These are phyloP conservation scores for Fusarium zealandicum DNA, from an alignment of 2,329 filamentous ascomycete genomes.

Conservation along the genomic window DNA sequence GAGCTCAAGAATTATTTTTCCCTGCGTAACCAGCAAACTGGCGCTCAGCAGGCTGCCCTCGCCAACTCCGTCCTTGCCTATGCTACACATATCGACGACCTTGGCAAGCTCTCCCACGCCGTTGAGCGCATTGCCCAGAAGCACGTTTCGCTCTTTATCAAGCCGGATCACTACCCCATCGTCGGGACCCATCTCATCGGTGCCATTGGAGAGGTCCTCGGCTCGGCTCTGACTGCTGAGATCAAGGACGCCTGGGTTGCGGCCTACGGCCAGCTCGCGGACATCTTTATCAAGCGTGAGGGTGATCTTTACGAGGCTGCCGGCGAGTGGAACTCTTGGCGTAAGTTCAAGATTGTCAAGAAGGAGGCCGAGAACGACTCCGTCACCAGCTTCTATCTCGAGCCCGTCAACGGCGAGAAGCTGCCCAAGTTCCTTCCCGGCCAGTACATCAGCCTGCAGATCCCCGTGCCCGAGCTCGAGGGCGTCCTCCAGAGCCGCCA, in stretches of 20 bases:
- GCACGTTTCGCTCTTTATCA: constrained; percentile 74
- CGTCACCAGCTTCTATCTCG: constrained; percentile 75
- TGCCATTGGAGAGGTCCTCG: constrained; percentile 72
- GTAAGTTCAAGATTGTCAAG: constrained; percentile 61
- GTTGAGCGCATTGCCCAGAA: constrained; percentile 78
- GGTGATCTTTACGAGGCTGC: constrained; percentile 63
- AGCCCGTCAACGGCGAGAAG: constrained; percentile 61
- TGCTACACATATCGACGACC: constrained; percentile 74
- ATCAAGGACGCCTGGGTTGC: constrained; percentile 74
- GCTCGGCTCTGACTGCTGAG: constrained; percentile 69
- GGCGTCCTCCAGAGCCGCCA: constrained; percentile 75
- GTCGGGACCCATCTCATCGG: constrained; percentile 73
- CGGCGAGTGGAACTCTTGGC: constrained; percentile 56
- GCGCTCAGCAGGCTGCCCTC: constrained; percentile 73
- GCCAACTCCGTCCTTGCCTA: constrained; percentile 75
- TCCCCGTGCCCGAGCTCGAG: constrained; percentile 64
- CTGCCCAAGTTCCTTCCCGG: constrained; percentile 72
- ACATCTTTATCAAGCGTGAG: constrained; percentile 74
- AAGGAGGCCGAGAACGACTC: constrained; percentile 67
- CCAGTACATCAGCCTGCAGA: constrained; percentile 74
- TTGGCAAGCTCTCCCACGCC: constrained; percentile 62
- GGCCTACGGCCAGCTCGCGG: constrained; percentile 75
- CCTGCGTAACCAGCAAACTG: constrained; percentile 70
- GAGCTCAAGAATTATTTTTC: constrained; percentile 76
- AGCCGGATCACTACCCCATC: constrained; percentile 72